Percentiles rank a stretch among this genome's conserved stretches.
These are phyloP conservation scores for Dryadomyces quercus-mongolicae DNA, from an alignment of 2,329 filamentous ascomycete genomes.

Conservation along the genomic window DNA sequence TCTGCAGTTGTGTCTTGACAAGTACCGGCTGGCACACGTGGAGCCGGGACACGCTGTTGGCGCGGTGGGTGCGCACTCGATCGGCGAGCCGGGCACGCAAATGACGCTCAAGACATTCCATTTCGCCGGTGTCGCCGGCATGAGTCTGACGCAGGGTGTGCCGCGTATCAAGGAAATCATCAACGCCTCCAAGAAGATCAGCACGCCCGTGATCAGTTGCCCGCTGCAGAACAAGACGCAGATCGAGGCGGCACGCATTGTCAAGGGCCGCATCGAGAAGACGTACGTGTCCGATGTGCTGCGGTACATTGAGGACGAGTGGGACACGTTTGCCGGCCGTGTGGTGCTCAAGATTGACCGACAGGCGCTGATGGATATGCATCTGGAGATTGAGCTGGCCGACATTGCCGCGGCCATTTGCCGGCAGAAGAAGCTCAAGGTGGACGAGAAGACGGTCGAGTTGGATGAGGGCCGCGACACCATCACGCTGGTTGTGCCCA, in stretches of 20 bases:
- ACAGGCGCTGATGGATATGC: constrained; percentile 65
- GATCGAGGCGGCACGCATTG: constrained; percentile 72
- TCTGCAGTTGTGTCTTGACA: constrained; percentile 69
- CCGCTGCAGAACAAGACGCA: constrained; percentile 64
- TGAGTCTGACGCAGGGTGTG: constrained; percentile 99
- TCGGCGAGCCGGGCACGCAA: constrained; percentile 94
- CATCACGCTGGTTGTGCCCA: constrained; percentile 62
- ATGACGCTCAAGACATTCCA: constrained; percentile 99
- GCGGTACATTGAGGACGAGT: constrained; percentile 74
- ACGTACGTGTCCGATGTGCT: constrained; percentile 78
- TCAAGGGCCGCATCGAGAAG: constrained; percentile 91
- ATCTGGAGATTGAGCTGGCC: constrained; percentile 61
- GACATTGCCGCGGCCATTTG: constrained; percentile 70
- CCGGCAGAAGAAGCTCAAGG: constrained; percentile 72
- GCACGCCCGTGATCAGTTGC: constrained; percentile 86
- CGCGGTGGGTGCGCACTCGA: constrained; percentile 92
- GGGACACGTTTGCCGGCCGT: constrained; percentile 64
- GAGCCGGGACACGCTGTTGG: constrained; percentile 94
- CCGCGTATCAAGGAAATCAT: constrained; percentile 99
- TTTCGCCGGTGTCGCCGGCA: constrained; percentile 98
- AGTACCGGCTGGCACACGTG: constrained; percentile 82
- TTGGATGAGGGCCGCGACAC: constrained; percentile 48
- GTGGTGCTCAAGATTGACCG: constrained; percentile 75
- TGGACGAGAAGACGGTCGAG: constrained; percentile 43
- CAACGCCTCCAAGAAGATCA: constrained; percentile 90